Base-by-base conservation (phyloP, 495 filamentous ascomycete species). In the Xylaria grammica region DNA sequence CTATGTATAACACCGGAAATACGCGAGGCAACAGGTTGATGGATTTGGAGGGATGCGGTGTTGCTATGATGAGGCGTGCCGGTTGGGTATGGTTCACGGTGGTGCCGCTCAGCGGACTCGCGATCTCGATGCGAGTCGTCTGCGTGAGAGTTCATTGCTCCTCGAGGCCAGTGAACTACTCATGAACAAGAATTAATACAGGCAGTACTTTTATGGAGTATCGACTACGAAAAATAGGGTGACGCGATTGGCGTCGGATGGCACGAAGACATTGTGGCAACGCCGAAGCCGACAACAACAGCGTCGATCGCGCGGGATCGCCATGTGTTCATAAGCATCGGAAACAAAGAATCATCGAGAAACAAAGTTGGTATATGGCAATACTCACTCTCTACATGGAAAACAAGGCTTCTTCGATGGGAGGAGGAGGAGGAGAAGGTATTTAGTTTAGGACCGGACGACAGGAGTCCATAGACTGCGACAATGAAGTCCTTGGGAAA, bases 1-100 rank as follows among this genome's bases (percentile, higher is more conserved):
- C 91, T 93, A 70, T 95, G 93, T 55, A 96, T 93, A 38, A 89
- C 87, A 57, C 87, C 90, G 8, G 91, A 81, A 17, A 92, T 85
- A 69, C 91, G 86, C 44, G 90, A 92, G 46, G 93, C 93, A 52
- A 96, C 91, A 2, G 93, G 93, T 71, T 97, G 93, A 72, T 97
- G 93, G 68, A 97, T 85, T 29, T 91, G 91, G 53, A 97, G 89
- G 0, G 92, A 90, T 36, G 88, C 91, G 13, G 90, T 87, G 67
- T 91, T 92, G 74, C 90, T 93, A 73, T 96, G 91, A 65, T 93
- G 91, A 15, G 91, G 87, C 48, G 82, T 78, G 42, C 79, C 78
- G 27, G 78, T 75, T 51, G 80, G 82, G 58, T 85, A 84, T 38
- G 89, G 86, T 44, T 91, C 86, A 66, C 87, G 82, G 42, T 86